A percentile compares a stretch with the other conserved stretches of the same genome.
Conservation (phyloP, 257 asterid genomes). For the Paraleonurus japonicus region DNA sequence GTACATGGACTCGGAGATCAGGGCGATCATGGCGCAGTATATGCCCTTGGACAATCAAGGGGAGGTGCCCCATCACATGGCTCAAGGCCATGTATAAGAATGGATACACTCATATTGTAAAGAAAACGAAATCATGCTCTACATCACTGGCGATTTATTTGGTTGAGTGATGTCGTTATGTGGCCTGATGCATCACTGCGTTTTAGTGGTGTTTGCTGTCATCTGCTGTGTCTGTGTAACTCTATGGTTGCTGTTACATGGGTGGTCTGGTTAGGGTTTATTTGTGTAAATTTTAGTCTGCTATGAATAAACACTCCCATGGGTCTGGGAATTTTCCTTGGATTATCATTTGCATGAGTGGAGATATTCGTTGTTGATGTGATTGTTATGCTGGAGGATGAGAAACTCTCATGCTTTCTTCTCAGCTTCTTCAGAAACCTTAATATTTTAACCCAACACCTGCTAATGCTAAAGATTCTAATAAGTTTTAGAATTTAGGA, state of each 20-base stretch:
- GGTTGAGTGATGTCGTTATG: slow-evolving; percentile 16
- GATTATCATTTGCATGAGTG: neutral
- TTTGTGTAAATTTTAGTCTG: slow-evolving; percentile 29
- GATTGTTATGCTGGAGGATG: neutral
- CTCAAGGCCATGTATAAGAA: slow-evolving; percentile 40
- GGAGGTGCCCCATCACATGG: slow-evolving; percentile 50
- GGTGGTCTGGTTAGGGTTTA: neutral
- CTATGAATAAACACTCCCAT: slow-evolving; percentile 19
- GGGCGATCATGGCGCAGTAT: slow-evolving; percentile 97
- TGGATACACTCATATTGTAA: neutral
- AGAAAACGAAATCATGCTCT: neutral
- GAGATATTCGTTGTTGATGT: neutral
- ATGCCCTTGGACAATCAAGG: slow-evolving; percentile 94
- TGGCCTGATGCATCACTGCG: neutral
- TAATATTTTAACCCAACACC: neutral
- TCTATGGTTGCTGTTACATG: neutral
- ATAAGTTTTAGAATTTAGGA: neutral
- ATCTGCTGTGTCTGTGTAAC: neutral
- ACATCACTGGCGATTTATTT: slow-evolving; percentile 21
- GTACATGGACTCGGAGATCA: slow-evolving; percentile 96
- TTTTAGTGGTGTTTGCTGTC: neutral
- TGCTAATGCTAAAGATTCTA: neutral
- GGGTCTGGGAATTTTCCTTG: slow-evolving; percentile 23
- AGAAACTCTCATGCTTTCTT: neutral
- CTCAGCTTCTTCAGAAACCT: neutral